Base-by-base conservation (phyloP, 306 rosid genomes). In the Urtica urens region DNA sequence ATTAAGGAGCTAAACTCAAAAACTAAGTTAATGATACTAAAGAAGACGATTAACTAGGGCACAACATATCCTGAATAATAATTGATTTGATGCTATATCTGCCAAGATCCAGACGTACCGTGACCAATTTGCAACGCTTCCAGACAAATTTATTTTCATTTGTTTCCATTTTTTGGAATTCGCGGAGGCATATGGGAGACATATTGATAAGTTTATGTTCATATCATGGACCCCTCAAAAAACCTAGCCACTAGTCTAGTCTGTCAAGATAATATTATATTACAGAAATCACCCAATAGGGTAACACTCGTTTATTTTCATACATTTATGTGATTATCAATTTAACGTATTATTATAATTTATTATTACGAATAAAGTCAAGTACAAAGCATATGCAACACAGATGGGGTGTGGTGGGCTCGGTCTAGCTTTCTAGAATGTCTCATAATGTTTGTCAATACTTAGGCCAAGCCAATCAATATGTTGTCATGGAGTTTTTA, bases 381-480 rank as follows among this genome's bases (percentile, higher is more conserved):
- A 38, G 15, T 38, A 52, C 39, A 30, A 33, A 34, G 58, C 44
- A 35, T 38, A 22, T 25, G 44, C 21, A 15, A 10, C 49, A 44
- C 28, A 44, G 5, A 22, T 19, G 25, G 28, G 45, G 2, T 6
- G 39, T 35, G 46, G 58, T 53, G 31, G 42, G 42, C 16, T 21
- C 14, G 8, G n/a, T n/a, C 14, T 18, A 31, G 28, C 43, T 31
- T 51, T 33, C 11, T 4, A 31, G 57, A 19, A n/a, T 53, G 58
- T 53, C 58, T 53, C 33, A 6, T 53, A 37, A 11, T 6, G 31
- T 53, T 53, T 53, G 58, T 51, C 57, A 14, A 51, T 3, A n/a
- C n/a, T n/a, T 16, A 30, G 41, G 52, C 42, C 1, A 29, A 51
- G 24, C 28, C 23, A 51, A 51, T 51, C 19, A 41, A 41, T 19